Percentiles rank a stretch among this genome's conserved stretches.
phyloP scores from a whole-genome alignment of 2,329 filamentous ascomycete genomes.

The Trichoderma sp. region DNA sequence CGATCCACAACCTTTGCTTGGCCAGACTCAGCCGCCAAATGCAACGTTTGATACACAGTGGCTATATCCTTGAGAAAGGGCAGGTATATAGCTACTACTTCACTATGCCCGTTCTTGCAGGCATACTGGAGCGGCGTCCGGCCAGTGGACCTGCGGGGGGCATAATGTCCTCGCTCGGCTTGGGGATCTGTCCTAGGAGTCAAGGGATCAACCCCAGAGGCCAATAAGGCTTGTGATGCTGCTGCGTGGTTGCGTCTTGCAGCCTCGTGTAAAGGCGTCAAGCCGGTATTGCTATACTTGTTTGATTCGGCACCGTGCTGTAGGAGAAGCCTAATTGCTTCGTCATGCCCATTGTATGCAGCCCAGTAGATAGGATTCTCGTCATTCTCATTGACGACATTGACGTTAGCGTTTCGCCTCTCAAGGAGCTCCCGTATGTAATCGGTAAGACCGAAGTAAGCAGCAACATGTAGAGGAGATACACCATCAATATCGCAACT shows the following conservation, averaged over 20 bases:
- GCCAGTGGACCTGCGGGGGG: slow-evolving; percentile 5
- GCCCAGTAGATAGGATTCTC: not conserved
- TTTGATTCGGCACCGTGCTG: not conserved
- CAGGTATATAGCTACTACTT: slow-evolving; percentile 28
- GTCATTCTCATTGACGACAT: not conserved
- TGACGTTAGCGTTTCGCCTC: not conserved
- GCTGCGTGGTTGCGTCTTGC: slow-evolving; percentile 31
- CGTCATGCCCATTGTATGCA: not conserved
- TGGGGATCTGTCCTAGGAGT: slow-evolving; percentile 25
- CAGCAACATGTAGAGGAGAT: slow-evolving; percentile 15
- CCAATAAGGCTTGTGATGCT: slow-evolving; percentile 30
- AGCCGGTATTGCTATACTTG: slow-evolving; percentile 23
- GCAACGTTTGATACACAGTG: slow-evolving; percentile 28
- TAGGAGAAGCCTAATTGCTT: not conserved
- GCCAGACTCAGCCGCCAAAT: slow-evolving; percentile 25
- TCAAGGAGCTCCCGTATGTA: not conserved
- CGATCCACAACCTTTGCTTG: slow-evolving; percentile 26
- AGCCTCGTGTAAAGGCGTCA: slow-evolving; percentile 36
- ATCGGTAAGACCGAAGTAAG: not conserved
- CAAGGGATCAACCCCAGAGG: slow-evolving; percentile 35
- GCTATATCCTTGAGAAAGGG: slow-evolving; percentile 24
- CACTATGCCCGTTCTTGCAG: slow-evolving; percentile 28
- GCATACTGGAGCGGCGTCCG: slow-evolving; percentile 34
- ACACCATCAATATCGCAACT: not conserved
- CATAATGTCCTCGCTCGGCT: not conserved